phyloP scores from a whole-genome alignment of 108 stramenopile genomes.

The Nannochloropsis salina region DNA sequence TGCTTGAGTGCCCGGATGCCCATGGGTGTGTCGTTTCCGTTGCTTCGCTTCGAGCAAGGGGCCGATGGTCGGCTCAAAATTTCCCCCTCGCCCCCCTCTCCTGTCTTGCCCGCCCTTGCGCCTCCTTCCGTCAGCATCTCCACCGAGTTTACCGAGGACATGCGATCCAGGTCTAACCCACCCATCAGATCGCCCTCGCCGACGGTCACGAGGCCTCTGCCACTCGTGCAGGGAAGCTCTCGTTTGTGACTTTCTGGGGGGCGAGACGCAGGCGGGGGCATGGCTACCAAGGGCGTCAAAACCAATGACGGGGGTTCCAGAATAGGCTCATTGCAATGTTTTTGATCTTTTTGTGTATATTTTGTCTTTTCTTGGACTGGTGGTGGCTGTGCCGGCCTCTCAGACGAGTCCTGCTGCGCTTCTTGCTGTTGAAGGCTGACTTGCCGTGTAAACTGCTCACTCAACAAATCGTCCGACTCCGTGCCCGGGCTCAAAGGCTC shows the following conservation, averaged over 20 bases:
- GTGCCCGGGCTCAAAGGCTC: background rate
- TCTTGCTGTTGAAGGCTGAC: slow-evolving; percentile 2
- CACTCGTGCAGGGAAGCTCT: background rate
- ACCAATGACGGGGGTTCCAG: background rate
- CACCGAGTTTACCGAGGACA: background rate
- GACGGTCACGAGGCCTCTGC: too few relatives aligned
- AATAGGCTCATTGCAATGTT: background rate
- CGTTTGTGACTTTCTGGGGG: background rate
- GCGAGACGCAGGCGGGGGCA: background rate
- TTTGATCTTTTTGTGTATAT: too few relatives aligned
- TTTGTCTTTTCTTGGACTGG: too few relatives aligned
- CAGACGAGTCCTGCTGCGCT: background rate
- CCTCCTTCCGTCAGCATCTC: background rate
- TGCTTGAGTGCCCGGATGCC: background rate
- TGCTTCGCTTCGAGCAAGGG: background rate
- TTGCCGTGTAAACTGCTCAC: background rate
- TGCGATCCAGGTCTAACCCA: background rate
- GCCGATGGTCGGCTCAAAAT: too few relatives aligned
- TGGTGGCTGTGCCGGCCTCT: too few relatives aligned
- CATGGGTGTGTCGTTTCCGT: slow-evolving; percentile 9
- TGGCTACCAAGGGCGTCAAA: background rate
- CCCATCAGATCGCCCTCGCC: too few relatives aligned
- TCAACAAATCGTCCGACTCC: background rate
- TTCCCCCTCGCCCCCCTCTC: background rate
- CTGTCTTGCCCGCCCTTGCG: background rate